Conservation (phyloP, 352 stramenopile species). For the Globisporangium takayamanum region DNA sequence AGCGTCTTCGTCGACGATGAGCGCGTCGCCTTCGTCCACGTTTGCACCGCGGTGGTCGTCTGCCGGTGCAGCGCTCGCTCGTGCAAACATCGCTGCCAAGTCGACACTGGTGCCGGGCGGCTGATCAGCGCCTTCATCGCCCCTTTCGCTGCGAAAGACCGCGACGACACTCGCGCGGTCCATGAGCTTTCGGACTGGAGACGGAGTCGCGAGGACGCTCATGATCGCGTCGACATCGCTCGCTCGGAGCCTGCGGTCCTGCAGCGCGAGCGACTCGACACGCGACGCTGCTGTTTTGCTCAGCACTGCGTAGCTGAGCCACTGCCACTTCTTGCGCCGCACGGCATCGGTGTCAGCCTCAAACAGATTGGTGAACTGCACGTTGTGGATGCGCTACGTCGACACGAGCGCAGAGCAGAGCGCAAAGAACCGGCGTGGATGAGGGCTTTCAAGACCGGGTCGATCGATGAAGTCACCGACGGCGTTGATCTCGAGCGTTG, state of each 20-base stretch:
- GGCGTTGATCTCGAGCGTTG: not conserved
- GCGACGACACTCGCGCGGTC: not conserved
- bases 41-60: not conserved
- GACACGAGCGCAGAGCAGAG: not conserved
- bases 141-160: not conserved
- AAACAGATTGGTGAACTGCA: not conserved
- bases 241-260: not conserved
- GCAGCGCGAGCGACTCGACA: conserved; percentile 1
- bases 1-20: not conserved
- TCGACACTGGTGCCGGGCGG: not conserved
- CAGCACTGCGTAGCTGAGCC: conserved; percentile 3
- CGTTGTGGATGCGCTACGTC: not conserved
- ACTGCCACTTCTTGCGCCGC: not conserved
- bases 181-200: not conserved
- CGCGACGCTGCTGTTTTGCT: not conserved
- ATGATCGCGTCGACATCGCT: not conserved
- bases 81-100: not conserved
- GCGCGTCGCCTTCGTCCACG: not conserved
- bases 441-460: not conserved
- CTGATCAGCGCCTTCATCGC: not conserved
- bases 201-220: not conserved
- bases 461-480: not conserved
- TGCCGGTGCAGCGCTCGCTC: not conserved
- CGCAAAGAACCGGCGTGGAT: not conserved
- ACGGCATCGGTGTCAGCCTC: not conserved